phyloP scores from a whole-genome alignment of 1,284 basidiomycete species.

The Papiliotrema terrestris region DNA sequence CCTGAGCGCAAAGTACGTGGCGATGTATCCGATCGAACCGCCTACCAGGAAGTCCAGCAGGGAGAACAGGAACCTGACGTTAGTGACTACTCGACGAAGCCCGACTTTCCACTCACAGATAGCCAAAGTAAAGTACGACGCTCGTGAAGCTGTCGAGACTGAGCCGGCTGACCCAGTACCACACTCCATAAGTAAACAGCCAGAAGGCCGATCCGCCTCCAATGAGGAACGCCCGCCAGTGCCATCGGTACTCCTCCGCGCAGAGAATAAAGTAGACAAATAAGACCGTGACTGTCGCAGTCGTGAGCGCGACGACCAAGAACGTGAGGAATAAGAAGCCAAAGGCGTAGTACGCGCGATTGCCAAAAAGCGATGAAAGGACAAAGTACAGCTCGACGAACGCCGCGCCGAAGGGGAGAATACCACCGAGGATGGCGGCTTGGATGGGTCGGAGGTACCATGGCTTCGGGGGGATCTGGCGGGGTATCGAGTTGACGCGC shows the following conservation, averaged over 20 bases:
- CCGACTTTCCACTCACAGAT: slow-evolving; percentile 55
- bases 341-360: slow-evolving; percentile 90
- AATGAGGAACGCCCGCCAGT: slow-evolving; percentile 92
- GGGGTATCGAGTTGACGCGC: slow-evolving; percentile 85
- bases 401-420: slow-evolving; percentile 90
- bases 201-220: slow-evolving; percentile 93
- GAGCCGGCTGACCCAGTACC: slow-evolving; percentile 81
- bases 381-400: slow-evolving; percentile 96
- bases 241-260: slow-evolving; percentile 96
- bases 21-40: slow-evolving; percentile 79
- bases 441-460: slow-evolving; percentile 76
- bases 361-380: slow-evolving; percentile 88
- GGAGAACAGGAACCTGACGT: slow-evolving; percentile 61
- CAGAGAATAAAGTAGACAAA: slow-evolving; percentile 92
- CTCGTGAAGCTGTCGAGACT: slow-evolving; percentile 80
- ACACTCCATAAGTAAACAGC: slow-evolving; percentile 69
- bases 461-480: slow-evolving; percentile 81
- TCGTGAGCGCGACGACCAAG: slow-evolving; percentile 76
- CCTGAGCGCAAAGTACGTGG: slow-evolving; percentile 80
- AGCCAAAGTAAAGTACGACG: slow-evolving; percentile 84
- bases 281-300: slow-evolving; percentile 83
- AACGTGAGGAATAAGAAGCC: slow-evolving; percentile 91
- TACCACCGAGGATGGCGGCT: slow-evolving; percentile 77
- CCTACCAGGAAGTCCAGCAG: slow-evolving; percentile 84
- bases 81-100: background rate